phyloP scores from a whole-genome alignment of 352 stramenopile genomes.

The Phytopythium chamaehyphon region DNA sequence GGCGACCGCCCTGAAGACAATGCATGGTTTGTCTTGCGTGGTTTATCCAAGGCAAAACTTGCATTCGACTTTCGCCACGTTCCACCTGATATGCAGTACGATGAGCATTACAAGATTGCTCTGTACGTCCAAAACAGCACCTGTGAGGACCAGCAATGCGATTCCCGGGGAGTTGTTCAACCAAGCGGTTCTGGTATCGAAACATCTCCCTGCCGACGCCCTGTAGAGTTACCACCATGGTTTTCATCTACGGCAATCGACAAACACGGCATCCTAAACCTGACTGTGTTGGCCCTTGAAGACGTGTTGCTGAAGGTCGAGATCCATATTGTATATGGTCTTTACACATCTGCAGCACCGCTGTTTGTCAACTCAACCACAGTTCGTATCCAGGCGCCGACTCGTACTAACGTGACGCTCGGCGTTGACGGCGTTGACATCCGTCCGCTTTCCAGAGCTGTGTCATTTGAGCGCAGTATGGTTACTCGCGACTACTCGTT shows the following conservation, averaged over 20 bases:
- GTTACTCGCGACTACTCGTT: conserved; percentile 90
- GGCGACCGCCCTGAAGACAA: conserved; percentile 69
- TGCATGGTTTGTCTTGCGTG: conserved; percentile 91
- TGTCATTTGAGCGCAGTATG: conserved; percentile 83
- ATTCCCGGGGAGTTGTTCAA: conserved; percentile 43
- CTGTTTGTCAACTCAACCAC: conserved; percentile 93
- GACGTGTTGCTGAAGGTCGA: conserved; percentile 95
- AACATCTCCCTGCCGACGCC: conserved; percentile 89
- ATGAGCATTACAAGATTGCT: conserved; percentile 95
- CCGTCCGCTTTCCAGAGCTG: conserved; percentile 65
- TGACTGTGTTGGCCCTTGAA: conserved; percentile 94
- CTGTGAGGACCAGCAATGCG: conserved; percentile 87
- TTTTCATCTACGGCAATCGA: conserved; percentile 88
- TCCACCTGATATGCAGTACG: conserved; percentile 88
- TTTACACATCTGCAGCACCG: conserved; percentile 79
- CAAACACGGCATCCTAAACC: conserved; percentile 93
- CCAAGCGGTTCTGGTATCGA: conserved; percentile 72
- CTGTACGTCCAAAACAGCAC: conserved; percentile 93
- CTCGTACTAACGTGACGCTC: conserved; percentile 67
- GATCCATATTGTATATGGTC: conserved; percentile 93
- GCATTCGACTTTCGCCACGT: conserved; percentile 95
- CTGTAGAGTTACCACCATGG: conserved; percentile 87
- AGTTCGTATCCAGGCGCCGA: conserved; percentile 75
- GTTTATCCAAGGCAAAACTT: conserved; percentile 90
- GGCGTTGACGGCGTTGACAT: conserved; percentile 49